Conservation (phyloP, 1,284 basidiomycete species). For the Exobasidium rhododendri region DNA sequence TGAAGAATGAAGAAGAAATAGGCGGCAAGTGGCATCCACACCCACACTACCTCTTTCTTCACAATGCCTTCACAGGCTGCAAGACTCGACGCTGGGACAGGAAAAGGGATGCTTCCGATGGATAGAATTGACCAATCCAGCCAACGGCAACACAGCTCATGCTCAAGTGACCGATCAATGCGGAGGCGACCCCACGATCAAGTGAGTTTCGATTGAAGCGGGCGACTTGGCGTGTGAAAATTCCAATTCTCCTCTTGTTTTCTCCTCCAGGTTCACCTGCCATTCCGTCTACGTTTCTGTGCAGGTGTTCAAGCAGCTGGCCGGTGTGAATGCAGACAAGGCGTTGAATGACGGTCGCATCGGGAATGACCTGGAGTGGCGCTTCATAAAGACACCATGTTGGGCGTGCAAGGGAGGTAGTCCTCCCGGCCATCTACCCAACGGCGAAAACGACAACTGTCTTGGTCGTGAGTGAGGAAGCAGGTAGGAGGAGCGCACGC, state of each 20-base stretch:
- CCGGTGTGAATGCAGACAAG: neutral
- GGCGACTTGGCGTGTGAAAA: neutral
- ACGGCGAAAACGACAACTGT: neutral
- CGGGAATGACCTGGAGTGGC: neutral
- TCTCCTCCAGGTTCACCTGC: constrained; percentile 7
- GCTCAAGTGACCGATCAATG: constrained; percentile 9
- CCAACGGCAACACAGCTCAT: neutral
- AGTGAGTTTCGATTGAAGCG: constrained; percentile 8
- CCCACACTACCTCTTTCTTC: neutral
- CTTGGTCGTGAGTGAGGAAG: neutral
- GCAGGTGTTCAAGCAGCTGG: neutral
- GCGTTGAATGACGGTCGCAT: neutral
- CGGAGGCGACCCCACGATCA: neutral
- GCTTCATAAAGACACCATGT: constrained; percentile 2
- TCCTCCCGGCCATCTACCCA: neutral
- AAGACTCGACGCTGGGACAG: neutral
- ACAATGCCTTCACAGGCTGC: neutral
- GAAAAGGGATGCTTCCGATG: neutral
- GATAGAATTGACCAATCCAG: neutral
- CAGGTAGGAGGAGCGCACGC: neutral
- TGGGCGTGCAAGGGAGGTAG: too few relatives aligned
- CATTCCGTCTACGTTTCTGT: neutral
- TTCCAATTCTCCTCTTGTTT: neutral
- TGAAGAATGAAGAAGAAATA: too few relatives aligned
- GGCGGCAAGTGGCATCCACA: neutral